These are phyloP conservation scores for Clavispora vitiphila DNA, from an alignment of 805 yeast species.

Conservation along the genomic window DNA sequence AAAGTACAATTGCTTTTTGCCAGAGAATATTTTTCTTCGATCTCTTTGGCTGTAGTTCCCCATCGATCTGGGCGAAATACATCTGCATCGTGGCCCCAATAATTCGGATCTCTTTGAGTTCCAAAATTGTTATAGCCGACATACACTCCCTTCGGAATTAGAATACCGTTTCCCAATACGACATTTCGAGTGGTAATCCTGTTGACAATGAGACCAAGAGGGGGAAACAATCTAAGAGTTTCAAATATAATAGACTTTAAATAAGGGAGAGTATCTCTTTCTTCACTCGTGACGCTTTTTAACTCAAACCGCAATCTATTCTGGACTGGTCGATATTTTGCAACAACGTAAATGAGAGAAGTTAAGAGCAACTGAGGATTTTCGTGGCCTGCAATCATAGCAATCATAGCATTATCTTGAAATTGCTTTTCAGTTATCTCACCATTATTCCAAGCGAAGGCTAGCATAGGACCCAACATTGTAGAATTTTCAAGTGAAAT, in stretches of 20 bases:
- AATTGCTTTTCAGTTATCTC: constrained; percentile 42
- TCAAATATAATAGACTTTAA: constrained; percentile 39
- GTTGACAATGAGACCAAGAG: constrained; percentile 53
- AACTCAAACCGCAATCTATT: constrained; percentile 20
- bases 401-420: constrained; percentile 49
- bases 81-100: constrained; percentile 45
- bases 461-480: constrained; percentile 22
- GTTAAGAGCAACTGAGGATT: constrained; percentile 52
- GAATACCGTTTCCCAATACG: constrained; percentile 36
- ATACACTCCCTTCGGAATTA: constrained; percentile 46
- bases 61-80: constrained; percentile 46
- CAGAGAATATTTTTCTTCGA: constrained; percentile 33
- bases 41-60: constrained; percentile 39
- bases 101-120: constrained; percentile 39
- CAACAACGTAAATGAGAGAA: constrained; percentile 42
- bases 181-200: constrained; percentile 37
- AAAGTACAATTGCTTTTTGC: constrained; percentile 43
- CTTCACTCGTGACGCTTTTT: not conserved
- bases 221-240: constrained; percentile 49
- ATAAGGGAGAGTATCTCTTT: constrained; percentile 13
- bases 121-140: constrained; percentile 54
- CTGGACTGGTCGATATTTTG: constrained; percentile 37
- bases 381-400: constrained; percentile 60
- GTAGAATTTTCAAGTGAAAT: constrained; percentile 32
- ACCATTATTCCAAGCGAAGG: constrained; percentile 33